Base-by-base conservation (phyloP, 2,329 filamentous ascomycete genomes). In the Cladosporium colombiae region DNA sequence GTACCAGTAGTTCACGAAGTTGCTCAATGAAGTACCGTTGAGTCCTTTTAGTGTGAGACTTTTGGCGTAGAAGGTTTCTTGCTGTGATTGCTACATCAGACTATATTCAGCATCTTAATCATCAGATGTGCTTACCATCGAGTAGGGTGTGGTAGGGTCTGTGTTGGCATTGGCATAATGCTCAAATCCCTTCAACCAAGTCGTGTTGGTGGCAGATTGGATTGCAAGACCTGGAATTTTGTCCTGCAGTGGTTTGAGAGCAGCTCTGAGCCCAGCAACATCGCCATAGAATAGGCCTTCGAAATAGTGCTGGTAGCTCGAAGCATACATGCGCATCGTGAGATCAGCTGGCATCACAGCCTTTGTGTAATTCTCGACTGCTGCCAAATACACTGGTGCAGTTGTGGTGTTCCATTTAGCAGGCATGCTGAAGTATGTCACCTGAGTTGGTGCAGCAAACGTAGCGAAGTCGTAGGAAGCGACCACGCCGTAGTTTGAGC, bases 401-500 rank as follows among this genome's bases (percentile, higher is more conserved):
- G 46, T 68, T 11, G 50, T 61, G 5, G 52, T 31, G 40, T 68
- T 68, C 66, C 64, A 68, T 8, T 46, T 53, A 18, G 62, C 56
- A 27, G 52, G 52, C 55, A 68, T 68, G 55, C 37, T 68, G 53
- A 68, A 68, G 64, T 66, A 64, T 10, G 66, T 68, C 31, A 68
- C 64, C 27, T 63, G 21, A 7, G 31, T 16, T 11, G 68, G 66
- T 8, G 62, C 62, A n/a, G 69, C 66, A 58, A 76, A 70, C 16
- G 67, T 74, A 23, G 70, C 37, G 29, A 69, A 66, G 21, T 67
- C 44, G 55, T 70, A 71, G 16, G 50, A 44, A 31, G 68, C 69
- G 18, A 73, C 66, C 23, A 73, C 64, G 23, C 71, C 69, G 40
- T 72, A 71, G 31, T 65, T 68, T 52, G 62, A 66, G 11, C 68